phyloP scores from a whole-genome alignment of 805 yeast species.

The Suhomyces pyralidae region DNA sequence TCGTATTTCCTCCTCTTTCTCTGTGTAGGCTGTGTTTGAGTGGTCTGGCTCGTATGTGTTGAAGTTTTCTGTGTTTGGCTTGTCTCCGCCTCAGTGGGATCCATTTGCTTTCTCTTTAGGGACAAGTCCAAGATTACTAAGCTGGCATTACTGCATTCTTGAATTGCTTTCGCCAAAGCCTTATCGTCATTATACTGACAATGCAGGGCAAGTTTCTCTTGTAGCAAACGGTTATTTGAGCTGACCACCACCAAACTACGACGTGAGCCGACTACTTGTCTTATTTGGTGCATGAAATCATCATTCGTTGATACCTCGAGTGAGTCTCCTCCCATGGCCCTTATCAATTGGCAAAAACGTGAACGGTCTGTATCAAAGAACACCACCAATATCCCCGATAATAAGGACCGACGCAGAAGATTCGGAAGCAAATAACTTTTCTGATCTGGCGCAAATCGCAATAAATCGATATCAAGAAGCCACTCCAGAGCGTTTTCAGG shows the following conservation, averaged over 20 bases:
- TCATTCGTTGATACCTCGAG: neutral
- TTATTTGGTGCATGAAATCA: neutral
- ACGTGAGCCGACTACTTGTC: neutral
- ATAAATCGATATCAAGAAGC: conserved; percentile 16
- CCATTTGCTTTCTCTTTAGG: neutral
- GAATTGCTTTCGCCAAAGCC: conserved; percentile 7
- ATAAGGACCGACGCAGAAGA: conserved; percentile 11
- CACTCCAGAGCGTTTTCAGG: conserved; percentile 16
- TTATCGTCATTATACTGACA: conserved; percentile 2
- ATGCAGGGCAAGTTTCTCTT: neutral
- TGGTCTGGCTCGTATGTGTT: neutral
- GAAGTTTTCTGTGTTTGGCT: neutral
- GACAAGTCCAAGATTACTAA: conserved; percentile 1
- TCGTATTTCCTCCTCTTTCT: conserved; percentile 33
- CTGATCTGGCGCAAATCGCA: conserved; percentile 14
- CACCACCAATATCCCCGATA: conserved; percentile 11
- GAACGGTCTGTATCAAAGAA: neutral
- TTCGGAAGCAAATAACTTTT: conserved; percentile 12
- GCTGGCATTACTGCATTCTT: conserved; percentile 2
- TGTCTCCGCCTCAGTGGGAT: neutral
- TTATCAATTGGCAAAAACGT: conserved; percentile 13
- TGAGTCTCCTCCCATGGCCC: conserved; percentile 12
- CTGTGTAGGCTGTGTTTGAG: conserved; percentile 1
- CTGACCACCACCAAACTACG: neutral
- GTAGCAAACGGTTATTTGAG: neutral